These are phyloP conservation scores for Polyporus arcularius DNA, from an alignment of 768 basidiomycete genomes.

Conservation along the genomic window DNA sequence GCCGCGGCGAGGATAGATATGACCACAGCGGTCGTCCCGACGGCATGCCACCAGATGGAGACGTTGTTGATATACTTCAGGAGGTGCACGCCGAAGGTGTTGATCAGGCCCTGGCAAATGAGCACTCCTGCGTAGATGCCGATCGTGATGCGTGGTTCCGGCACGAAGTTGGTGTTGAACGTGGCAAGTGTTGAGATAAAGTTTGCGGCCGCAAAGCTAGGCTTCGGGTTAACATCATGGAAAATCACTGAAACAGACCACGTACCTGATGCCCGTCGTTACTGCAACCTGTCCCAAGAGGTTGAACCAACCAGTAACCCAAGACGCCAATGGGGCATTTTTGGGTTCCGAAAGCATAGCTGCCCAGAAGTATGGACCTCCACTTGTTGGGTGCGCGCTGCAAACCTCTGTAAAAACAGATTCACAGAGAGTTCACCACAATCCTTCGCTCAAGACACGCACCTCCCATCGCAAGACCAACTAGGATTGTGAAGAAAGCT, in stretches of 20 bases:
- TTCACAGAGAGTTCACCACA: not conserved
- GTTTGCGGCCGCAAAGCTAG: slow-evolving; percentile 63
- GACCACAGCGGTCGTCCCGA: slow-evolving; percentile 67
- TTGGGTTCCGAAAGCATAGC: slow-evolving; percentile 65
- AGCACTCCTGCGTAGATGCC: slow-evolving; percentile 73
- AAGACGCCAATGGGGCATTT: slow-evolving; percentile 66
- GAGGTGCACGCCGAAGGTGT: slow-evolving; percentile 71
- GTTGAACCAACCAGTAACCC: slow-evolving; percentile 79
- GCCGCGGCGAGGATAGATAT: slow-evolving; percentile 73
- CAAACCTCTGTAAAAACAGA: slow-evolving; percentile 35
- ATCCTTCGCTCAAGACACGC: slow-evolving; percentile 20
- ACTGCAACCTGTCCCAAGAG: slow-evolving; percentile 76
- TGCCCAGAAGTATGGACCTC: slow-evolving; percentile 83
- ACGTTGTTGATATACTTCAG: slow-evolving; percentile 70
- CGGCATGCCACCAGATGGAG: slow-evolving; percentile 73
- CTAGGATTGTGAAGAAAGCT: slow-evolving; percentile 65
- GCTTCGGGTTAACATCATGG: not conserved
- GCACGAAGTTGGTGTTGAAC: slow-evolving; percentile 58
- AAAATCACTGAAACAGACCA: not conserved
- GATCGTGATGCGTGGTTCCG: slow-evolving; percentile 59
- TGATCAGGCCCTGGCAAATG: slow-evolving; percentile 66
- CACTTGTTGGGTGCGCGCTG: slow-evolving; percentile 70
- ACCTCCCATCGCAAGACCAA: slow-evolving; percentile 79
- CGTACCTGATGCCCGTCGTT: slow-evolving; percentile 69
- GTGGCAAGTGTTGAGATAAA: slow-evolving; percentile 69